Evolutionary conservation across 768 basidiomycete species (phyloP), one percentile per base, ranked within the genome.

Genomic region (Neoboletus brunneissimus): DNA sequence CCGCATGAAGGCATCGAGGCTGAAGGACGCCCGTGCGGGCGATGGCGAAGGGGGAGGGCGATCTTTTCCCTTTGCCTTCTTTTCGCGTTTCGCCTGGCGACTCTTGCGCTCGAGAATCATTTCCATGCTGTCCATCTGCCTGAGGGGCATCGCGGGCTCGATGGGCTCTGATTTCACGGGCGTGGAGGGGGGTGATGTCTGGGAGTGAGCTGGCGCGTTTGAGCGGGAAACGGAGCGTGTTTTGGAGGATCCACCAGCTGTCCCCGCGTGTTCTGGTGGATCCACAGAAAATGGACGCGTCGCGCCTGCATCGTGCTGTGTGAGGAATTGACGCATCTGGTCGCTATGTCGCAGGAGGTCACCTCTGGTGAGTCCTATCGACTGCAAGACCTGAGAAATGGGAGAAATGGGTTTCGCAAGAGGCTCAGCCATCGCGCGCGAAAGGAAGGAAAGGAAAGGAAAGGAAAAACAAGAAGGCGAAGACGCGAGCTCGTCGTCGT

Each of bases 251-350:
- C 52, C 54, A 34, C 45, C 76, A 73, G 73, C 77, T 74, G 72
- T 75, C 7, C 72, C 66, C 43, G 72, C 73, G 51, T 67, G 61
- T 49, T 72, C 63, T 67, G 74, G 57, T 67, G 57, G 67, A 65
- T 64, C 72, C 55, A 48, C 56, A 64, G 63, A 73, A 73, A 62
- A 75, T 59, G 65, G 76, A 73, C 79, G 79, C 71, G 78, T 71
- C 72, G 79, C 69, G 54, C 70, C 68, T 51, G 73, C 67, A 64
- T 75, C 75, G 65, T 84, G 79, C 31, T 82, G 72, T 34, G 82
- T 85, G 62, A 89, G 78, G 75, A 89, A 90, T 63, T 84, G 83
- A 51, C 88, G 86, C 89, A 91, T 91, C 69, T 89, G 82, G 74
- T 86, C 80, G 64, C 85, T 89, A 67, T 83, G 87, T 67, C 81